Conservation (phyloP, 2,329 filamentous ascomycete species). For the Akanthomyces lecanii region DNA sequence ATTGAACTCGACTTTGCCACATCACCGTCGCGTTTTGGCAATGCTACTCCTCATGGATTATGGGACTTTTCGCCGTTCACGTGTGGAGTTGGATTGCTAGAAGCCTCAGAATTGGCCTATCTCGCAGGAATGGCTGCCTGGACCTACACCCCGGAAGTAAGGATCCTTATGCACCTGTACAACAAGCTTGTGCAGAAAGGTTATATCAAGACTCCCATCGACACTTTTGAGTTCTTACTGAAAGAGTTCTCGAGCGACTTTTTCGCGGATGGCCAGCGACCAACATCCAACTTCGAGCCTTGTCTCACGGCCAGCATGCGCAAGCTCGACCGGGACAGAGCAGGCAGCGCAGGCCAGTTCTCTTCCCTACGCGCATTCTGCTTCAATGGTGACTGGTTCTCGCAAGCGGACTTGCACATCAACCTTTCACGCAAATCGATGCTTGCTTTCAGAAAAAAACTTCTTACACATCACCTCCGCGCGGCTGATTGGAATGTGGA, state of each 20-base stretch:
- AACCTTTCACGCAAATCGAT: neutral
- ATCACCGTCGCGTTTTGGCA: conserved; percentile 40
- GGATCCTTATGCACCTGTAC: conserved; percentile 41
- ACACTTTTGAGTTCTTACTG: conserved; percentile 29
- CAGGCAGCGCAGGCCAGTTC: neutral
- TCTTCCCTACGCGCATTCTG: neutral
- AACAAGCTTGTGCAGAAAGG: conserved; percentile 43
- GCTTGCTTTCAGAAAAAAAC: neutral
- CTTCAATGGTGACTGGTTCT: neutral
- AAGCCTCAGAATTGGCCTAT: conserved; percentile 40
- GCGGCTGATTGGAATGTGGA: conserved; percentile 33
- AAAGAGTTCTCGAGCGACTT: conserved; percentile 18
- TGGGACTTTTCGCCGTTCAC: conserved; percentile 48
- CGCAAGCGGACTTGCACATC: too few species aligned
- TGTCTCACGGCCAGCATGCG: neutral
- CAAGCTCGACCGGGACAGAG: neutral
- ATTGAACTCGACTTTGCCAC: neutral
- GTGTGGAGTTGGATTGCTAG: conserved; percentile 42
- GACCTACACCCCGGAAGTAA: conserved; percentile 37
- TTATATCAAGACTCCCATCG: conserved; percentile 31
- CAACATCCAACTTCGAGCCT: neutral
- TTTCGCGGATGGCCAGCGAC: conserved; percentile 16
- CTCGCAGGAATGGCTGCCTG: conserved; percentile 32
- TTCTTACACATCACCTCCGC: conserved; percentile 25
- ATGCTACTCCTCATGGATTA: conserved; percentile 36